A percentile compares a stretch with the other conserved stretches of the same genome.
These are phyloP conservation scores for Beauveria varroae DNA, from an alignment of 2,329 filamentous ascomycete genomes.

Conservation along the genomic window DNA sequence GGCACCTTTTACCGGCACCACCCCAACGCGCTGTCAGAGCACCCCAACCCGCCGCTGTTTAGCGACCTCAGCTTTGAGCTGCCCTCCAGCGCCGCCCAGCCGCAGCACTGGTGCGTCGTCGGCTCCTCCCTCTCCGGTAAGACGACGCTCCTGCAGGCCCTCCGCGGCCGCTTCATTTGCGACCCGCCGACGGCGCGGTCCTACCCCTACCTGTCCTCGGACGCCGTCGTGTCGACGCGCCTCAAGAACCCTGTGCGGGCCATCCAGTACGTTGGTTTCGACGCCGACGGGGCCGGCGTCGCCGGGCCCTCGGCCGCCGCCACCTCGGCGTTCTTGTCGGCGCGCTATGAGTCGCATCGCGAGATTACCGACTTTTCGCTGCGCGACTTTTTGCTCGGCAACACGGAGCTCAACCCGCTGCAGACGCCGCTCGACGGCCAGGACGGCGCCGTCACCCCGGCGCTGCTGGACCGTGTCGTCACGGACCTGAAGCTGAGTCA, in stretches of 20 bases:
- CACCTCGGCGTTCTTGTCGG: slow-evolving; percentile 76
- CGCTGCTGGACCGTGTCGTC: slow-evolving; percentile 55
- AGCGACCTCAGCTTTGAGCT: slow-evolving; percentile 62
- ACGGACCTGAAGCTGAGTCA: slow-evolving; percentile 59
- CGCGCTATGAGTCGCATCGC: slow-evolving; percentile 79
- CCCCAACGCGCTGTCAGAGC: slow-evolving; percentile 43
- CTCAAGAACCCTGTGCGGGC: slow-evolving; percentile 57
- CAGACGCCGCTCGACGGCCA: slow-evolving; percentile 32
- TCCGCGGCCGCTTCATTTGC: slow-evolving; percentile 69
- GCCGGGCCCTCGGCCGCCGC: slow-evolving; percentile 43
- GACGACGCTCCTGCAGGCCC: slow-evolving; percentile 72
- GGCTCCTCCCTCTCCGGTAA: slow-evolving; percentile 72
- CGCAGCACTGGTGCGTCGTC: slow-evolving; percentile 75
- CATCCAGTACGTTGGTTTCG: slow-evolving; percentile 87
- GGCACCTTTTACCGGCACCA: slow-evolving; percentile 79
- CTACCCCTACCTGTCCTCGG: slow-evolving; percentile 68
- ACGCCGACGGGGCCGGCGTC: slow-evolving; percentile 55
- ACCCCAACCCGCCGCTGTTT: slow-evolving; percentile 67
- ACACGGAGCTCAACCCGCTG: slow-evolving; percentile 73
- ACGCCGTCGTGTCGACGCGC: slow-evolving; percentile 42
- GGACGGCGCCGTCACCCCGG: slow-evolving; percentile 40
- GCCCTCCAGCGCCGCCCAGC: slow-evolving; percentile 42
- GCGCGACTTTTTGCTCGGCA: slow-evolving; percentile 69
- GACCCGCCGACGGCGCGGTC: slow-evolving; percentile 67
- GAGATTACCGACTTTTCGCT: slow-evolving; percentile 86